Conservation (phyloP, 108 stramenopile species). For the Cyclotella atomus region DNA sequence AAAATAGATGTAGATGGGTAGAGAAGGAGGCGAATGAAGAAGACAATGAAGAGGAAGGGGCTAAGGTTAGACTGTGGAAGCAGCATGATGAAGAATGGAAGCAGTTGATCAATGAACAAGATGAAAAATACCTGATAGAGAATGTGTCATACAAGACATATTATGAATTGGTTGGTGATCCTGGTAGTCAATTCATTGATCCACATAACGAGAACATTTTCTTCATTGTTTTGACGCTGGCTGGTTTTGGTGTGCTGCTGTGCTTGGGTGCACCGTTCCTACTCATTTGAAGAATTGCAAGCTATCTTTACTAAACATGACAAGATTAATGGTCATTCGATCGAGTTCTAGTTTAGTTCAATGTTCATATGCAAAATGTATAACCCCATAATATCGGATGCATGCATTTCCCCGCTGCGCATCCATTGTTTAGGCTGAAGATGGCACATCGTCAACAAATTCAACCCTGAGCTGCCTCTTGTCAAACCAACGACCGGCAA, state of each 20-base stretch:
- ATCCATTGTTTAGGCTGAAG: no score
- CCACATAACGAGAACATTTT: neutral
- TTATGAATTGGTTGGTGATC: conserved; percentile 10
- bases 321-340: no score
- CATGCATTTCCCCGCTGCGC: no score
- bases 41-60: neutral
- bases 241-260: neutral
- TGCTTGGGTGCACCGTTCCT: neutral
- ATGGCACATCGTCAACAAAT: conserved; percentile 65
- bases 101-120: neutral
- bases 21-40: neutral
- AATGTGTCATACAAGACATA: conserved; percentile 1
- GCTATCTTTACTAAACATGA: neutral
- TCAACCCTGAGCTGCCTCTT: conserved; percentile 89
- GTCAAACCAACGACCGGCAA: conserved; percentile 96
- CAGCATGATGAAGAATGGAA: conserved; percentile 11
- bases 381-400: no score
- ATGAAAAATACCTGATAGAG: neutral
- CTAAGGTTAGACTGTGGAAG: neutral
- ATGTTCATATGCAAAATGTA: no score
- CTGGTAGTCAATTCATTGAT: neutral
- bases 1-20: conserved; percentile 11
- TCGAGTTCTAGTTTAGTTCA: no score
- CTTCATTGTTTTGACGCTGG: neutral
- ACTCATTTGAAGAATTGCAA: neutral